Evolutionary conservation across 352 stramenopile species (phyloP).

Genomic region (Aphanomyces cochlioides): DNA sequence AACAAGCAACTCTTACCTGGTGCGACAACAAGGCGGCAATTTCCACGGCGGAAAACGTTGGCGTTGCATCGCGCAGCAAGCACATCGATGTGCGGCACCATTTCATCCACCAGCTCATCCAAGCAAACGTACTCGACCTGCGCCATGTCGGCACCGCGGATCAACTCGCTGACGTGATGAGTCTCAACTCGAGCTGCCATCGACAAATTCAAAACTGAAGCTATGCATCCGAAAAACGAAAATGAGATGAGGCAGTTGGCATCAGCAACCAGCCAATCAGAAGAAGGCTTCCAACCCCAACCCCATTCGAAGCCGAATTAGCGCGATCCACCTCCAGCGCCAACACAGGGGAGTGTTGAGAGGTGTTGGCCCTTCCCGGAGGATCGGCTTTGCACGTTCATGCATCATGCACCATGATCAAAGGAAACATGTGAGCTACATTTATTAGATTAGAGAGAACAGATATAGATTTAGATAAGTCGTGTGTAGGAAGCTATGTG

Average conservation of each 20-base stretch:
- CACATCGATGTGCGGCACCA: constrained; percentile 35
- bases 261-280: constrained; percentile 16
- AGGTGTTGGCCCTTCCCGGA: constrained; percentile 4
- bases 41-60: constrained; percentile 15
- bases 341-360: constrained; percentile 18
- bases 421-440: not conserved
- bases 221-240: not conserved
- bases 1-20: constrained; percentile 23
- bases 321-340: not conserved
- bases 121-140: constrained; percentile 23
- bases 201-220: not conserved
- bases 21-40: constrained; percentile 34
- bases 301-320: too few species aligned
- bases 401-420: not conserved
- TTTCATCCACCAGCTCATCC: constrained; percentile 33
- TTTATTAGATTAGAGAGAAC: not conserved
- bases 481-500: not conserved
- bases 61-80: constrained; percentile 30
- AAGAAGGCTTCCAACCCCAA: not conserved
- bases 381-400: too few species aligned
- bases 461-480: not conserved
- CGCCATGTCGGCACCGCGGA: constrained; percentile 30
- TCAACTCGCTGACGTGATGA: constrained; percentile 33
- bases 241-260: not conserved
- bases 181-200: constrained; percentile 9